These are phyloP conservation scores for Kurtzmaniella quercitrusa DNA, from an alignment of 1,139 yeast genomes.

Conservation along the genomic window DNA sequence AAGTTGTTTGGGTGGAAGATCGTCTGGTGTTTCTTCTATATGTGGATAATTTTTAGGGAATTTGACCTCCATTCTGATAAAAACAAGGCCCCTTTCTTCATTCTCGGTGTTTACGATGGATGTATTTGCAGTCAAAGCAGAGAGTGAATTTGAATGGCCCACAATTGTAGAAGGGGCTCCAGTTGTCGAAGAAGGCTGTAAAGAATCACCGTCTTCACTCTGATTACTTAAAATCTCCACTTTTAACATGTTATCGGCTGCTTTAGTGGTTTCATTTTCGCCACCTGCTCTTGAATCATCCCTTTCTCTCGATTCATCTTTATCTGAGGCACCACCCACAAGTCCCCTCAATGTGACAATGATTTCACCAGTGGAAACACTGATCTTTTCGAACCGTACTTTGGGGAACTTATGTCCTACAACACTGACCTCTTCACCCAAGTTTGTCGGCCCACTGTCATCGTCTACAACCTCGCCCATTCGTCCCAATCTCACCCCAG, in stretches of 20 bases:
- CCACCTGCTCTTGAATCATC: slow-evolving; percentile 7
- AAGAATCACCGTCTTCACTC: slow-evolving; percentile 1
- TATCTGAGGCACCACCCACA: slow-evolving; percentile 20
- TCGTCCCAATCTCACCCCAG: slow-evolving; percentile 81
- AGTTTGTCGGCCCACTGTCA: slow-evolving; percentile 57
- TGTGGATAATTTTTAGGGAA: slow-evolving; percentile 75
- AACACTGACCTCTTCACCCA: slow-evolving; percentile 87
- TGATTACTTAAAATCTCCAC: not conserved
- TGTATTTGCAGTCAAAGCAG: not conserved
- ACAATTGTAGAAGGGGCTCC: not conserved
- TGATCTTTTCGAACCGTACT: slow-evolving; percentile 77
- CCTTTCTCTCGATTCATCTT: slow-evolving; percentile 2
- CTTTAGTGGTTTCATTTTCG: slow-evolving; percentile 6
- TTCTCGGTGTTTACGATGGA: slow-evolving; percentile 9
- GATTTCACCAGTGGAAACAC: slow-evolving; percentile 80
- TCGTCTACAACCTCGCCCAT: slow-evolving; percentile 18
- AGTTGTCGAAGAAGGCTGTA: not conserved
- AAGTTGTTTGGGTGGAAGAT: slow-evolving; percentile 16
- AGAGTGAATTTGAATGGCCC: slow-evolving; percentile 1
- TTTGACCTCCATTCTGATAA: slow-evolving; percentile 60
- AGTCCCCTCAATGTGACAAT: slow-evolving; percentile 80
- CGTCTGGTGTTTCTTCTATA: slow-evolving; percentile 40
- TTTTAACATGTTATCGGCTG: slow-evolving; percentile 8
- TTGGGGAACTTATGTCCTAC: slow-evolving; percentile 92
- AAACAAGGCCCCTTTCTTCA: slow-evolving; percentile 54